phyloP scores from a whole-genome alignment of 2,329 filamentous ascomycete species.

The Stagonosporopsis rhizophila region DNA sequence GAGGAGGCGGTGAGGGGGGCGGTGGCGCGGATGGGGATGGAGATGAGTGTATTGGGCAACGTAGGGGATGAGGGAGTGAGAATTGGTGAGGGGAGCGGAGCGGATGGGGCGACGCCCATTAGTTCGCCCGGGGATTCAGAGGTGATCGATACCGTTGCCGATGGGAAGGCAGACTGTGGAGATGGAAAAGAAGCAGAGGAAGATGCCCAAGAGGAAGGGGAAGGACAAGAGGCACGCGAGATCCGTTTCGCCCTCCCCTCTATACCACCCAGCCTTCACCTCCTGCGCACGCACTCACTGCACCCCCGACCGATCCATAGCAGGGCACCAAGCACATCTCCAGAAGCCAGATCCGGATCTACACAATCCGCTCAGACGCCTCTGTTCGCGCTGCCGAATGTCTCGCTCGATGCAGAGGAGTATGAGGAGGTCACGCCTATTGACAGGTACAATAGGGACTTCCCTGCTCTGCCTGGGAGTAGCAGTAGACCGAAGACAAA shows the following conservation, averaged over 20 bases:
- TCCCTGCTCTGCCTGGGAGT: background rate
- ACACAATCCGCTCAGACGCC: background rate
- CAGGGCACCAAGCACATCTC: background rate
- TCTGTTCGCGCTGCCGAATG: constrained; percentile 2
- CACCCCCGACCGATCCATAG: too few relatives aligned
- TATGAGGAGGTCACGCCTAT: constrained; percentile 1
- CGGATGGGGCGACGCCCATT: too few relatives aligned
- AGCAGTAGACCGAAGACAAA: background rate
- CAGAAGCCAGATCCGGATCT: background rate
- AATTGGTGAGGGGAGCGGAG: too few relatives aligned
- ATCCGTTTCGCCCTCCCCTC: background rate
- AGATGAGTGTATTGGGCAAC: background rate
- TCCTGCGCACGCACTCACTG: background rate
- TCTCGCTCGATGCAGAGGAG: background rate
- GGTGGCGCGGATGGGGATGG: background rate
- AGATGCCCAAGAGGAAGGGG: background rate
- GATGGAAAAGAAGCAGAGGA: background rate
- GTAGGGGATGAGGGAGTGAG: background rate
- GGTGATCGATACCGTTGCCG: too few relatives aligned
- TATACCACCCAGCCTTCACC: background rate
- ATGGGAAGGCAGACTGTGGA: too few relatives aligned
- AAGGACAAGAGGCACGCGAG: too few relatives aligned
- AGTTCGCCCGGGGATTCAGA: too few relatives aligned
- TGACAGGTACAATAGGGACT: background rate
- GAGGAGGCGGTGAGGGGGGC: background rate